These are phyloP conservation scores for Ceratocystis alfenasii DNA, from an alignment of 2,329 filamentous ascomycete species.

Conservation along the genomic window DNA sequence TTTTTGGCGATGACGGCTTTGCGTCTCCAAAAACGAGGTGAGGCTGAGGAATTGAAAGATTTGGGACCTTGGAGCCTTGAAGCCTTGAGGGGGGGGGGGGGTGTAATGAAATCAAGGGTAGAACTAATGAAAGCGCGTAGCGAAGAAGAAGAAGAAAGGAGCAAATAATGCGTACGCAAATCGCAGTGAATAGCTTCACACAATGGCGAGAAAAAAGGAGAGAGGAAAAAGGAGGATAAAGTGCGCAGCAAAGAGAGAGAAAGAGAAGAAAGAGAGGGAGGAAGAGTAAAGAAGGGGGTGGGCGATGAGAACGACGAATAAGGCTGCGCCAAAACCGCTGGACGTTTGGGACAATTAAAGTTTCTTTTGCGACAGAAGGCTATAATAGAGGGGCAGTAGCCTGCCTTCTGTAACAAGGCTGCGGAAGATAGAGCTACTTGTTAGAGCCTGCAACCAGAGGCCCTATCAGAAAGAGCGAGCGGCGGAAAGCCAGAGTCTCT, in stretches of 20 bases:
- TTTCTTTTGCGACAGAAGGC: neutral
- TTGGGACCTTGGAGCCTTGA: neutral
- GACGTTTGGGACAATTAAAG: neutral
- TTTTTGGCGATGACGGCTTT: slow-evolving; percentile 11
- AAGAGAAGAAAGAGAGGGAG: slow-evolving; percentile 3
- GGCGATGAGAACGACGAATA: slow-evolving; percentile 15
- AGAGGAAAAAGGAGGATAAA: slow-evolving; percentile 17
- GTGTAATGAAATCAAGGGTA: neutral
- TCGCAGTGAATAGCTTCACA: neutral
- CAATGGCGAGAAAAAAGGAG: slow-evolving; percentile 22
- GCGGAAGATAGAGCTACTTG: neutral
- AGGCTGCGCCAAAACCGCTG: slow-evolving; percentile 12
- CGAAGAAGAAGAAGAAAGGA: neutral
- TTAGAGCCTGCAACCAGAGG: neutral
- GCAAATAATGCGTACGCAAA: neutral
- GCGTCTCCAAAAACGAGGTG: neutral
- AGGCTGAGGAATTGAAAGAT: slow-evolving; percentile 9
- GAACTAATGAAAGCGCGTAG: neutral
- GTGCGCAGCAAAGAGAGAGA: slow-evolving; percentile 7
- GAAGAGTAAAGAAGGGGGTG: slow-evolving; percentile 1
- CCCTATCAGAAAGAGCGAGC: neutral
- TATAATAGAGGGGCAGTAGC: neutral
- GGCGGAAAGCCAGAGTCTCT: no score
- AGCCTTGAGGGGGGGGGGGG: neutral
- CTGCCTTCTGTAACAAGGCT: slow-evolving; percentile 7